A percentile compares a stretch with the other conserved stretches of the same genome.
phyloP scores from a whole-genome alignment of 805 yeast genomes.

The Saturnispora quitensis region DNA sequence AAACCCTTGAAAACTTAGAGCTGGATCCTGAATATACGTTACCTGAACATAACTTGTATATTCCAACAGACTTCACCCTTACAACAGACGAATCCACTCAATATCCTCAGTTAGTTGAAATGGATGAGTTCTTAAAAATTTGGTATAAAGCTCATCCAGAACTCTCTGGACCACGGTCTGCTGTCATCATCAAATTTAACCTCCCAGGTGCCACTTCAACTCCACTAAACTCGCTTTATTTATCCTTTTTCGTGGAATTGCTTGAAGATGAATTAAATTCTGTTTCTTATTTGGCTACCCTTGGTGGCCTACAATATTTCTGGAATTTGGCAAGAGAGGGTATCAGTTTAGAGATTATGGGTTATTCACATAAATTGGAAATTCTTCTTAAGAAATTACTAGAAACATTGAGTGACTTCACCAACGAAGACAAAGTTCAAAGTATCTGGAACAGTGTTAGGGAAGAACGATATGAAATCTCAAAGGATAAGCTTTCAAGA shows the following conservation, averaged over 20 bases:
- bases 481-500: slow-evolving; percentile 55
- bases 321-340: slow-evolving; percentile 63
- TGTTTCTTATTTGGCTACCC: slow-evolving; percentile 70
- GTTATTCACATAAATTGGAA: slow-evolving; percentile 76
- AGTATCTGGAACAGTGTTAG: slow-evolving; percentile 28
- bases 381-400: slow-evolving; percentile 54
- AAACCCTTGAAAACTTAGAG: slow-evolving; percentile 27
- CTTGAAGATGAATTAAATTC: slow-evolving; percentile 71
- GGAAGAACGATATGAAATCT: slow-evolving; percentile 52
- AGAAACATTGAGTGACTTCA: slow-evolving; percentile 41
- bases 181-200: slow-evolving; percentile 53
- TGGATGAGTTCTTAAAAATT: slow-evolving; percentile 42
- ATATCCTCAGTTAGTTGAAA: slow-evolving; percentile 55
- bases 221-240: slow-evolving; percentile 47
- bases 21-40: slow-evolving; percentile 33
- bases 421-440: slow-evolving; percentile 14
- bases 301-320: slow-evolving; percentile 63
- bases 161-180: slow-evolving; percentile 82
- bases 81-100: slow-evolving; percentile 38
- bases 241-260: slow-evolving; percentile 59
- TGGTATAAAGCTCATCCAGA: slow-evolving; percentile 92
- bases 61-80: slow-evolving; percentile 63
- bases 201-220: slow-evolving; percentile 54
- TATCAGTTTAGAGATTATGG: slow-evolving; percentile 54
- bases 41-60: slow-evolving; percentile 70